Base-by-base conservation (phyloP, 306 rosid genomes). In the Styphnolobium japonicum region DNA sequence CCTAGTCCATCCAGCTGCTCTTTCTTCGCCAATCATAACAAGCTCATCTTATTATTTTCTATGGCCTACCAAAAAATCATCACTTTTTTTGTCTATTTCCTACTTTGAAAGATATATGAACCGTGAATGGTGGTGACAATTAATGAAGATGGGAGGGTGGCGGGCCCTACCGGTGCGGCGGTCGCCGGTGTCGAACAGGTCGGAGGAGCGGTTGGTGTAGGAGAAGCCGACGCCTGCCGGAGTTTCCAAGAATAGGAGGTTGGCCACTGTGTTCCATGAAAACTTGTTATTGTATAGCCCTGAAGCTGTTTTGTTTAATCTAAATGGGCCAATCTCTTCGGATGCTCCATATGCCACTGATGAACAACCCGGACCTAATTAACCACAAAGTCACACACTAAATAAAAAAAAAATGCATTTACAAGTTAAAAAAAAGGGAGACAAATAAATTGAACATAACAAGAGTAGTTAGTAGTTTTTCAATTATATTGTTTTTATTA, bases 321-420 rank as follows among this genome's bases (percentile, higher is more conserved):
- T 91, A 33, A 95, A 95, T 15, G 98, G 98, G 0, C 98, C 98
- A 14, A 95, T 90, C 72, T 92, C 98, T 63, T 95, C 98, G 0
- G 98, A 95, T 29, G 98, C 98, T 60, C 98, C 98, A 67, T 95
- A 95, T 23, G 98, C 98, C 84, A 95, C 97, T 10, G 98, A 95
- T 12, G 98, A 95, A 86, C 98, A 95, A 65, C 98, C 98, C 3
- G 98, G 98, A 52, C 98, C 98, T 94, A 55, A 42, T 68, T 8
- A 19, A 48, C 67, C 25, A 52, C 23, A 46, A 67, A 39, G 69
- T 66, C 21, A 1, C 18, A 72, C 60, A 53, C 23, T 16, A 7
- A 11, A 7, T 7, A 6, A 1, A 42, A 6, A 1, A 42, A 25
- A 10, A 36, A 40, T 16, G 48, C 15, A 36, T 48, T 43, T 49